phyloP scores from a whole-genome alignment of 345 rosid genomes.

The Boechera divaricarpa region DNA sequence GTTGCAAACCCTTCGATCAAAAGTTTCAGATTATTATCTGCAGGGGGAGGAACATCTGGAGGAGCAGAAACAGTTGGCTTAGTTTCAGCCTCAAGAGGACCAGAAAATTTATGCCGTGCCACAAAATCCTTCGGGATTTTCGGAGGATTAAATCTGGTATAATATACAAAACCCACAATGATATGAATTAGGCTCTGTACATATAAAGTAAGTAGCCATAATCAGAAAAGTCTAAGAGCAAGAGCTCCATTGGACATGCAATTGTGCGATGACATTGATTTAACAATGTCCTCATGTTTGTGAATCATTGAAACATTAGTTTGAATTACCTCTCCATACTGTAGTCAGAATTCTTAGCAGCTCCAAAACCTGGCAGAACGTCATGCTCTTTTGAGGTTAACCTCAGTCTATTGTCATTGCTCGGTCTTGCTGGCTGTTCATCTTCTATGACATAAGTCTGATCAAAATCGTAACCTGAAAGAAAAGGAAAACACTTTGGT shows the following conservation, averaged over 20 bases:
- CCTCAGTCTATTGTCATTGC: constrained; percentile 59
- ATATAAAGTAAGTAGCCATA: constrained; percentile 13
- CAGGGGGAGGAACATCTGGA: constrained; percentile 76
- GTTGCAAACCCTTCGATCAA: constrained; percentile 92
- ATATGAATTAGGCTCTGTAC: constrained; percentile 6
- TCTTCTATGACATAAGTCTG: constrained; percentile 74
- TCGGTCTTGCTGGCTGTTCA: constrained; percentile 66
- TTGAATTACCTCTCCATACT: constrained; percentile 72
- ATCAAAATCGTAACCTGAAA: constrained; percentile 73
- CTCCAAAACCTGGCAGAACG: constrained; percentile 72
- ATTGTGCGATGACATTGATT: constrained; percentile 15
- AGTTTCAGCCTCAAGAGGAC: constrained; percentile 57
- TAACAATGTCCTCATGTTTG: background rate
- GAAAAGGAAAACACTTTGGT: constrained; percentile 4
- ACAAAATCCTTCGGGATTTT: constrained; percentile 77
- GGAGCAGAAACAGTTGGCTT: constrained; percentile 65
- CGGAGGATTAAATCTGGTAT: constrained; percentile 85
- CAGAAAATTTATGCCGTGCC: constrained; percentile 73
- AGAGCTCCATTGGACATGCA: constrained; percentile 13
- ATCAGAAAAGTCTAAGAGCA: constrained; percentile 4
- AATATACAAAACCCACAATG: constrained; percentile 33
- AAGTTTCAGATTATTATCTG: constrained; percentile 71
- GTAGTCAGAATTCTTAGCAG: constrained; percentile 68
- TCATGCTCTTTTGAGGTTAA: constrained; percentile 66
- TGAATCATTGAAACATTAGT: background rate